phyloP scores from a whole-genome alignment of 164 flowering plant genomes.

The Stephania cephalantha region DNA sequence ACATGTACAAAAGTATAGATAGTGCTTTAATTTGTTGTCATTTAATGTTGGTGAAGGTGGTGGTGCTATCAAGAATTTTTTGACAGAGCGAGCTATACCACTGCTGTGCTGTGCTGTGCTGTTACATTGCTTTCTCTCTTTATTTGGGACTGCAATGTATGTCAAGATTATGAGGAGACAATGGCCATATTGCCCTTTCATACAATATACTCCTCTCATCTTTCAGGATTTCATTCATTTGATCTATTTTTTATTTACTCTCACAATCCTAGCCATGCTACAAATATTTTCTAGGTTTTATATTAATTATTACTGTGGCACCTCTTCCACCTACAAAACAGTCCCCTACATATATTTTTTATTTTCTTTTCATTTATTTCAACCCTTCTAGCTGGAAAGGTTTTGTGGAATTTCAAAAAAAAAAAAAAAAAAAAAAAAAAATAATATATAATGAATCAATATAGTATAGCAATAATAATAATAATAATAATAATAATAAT shows the following conservation, averaged over 20 bases:
- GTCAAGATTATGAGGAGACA: constrained; percentile 1
- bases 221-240: not conserved
- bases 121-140: not conserved
- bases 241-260: not conserved
- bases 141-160: constrained; percentile 1
- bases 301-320: not conserved
- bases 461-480: too few relatives aligned
- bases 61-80: constrained; percentile 1
- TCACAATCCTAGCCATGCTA: not conserved
- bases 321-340: not conserved
- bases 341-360: not conserved
- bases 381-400: too few relatives aligned
- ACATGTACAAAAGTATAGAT: not conserved
- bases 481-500: too few relatives aligned
- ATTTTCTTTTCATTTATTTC: not conserved
- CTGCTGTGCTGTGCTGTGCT: not conserved
- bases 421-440: too few relatives aligned
- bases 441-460: too few relatives aligned
- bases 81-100: not conserved
- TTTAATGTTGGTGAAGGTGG: constrained; percentile 1
- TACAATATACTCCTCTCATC: not conserved
- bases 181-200: not conserved
- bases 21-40: not conserved
- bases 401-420: too few relatives aligned
- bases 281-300: not conserved